These are phyloP conservation scores for Fusarium oxysporum DNA, from an alignment of 2,329 filamentous ascomycete species.

Conservation along the genomic window DNA sequence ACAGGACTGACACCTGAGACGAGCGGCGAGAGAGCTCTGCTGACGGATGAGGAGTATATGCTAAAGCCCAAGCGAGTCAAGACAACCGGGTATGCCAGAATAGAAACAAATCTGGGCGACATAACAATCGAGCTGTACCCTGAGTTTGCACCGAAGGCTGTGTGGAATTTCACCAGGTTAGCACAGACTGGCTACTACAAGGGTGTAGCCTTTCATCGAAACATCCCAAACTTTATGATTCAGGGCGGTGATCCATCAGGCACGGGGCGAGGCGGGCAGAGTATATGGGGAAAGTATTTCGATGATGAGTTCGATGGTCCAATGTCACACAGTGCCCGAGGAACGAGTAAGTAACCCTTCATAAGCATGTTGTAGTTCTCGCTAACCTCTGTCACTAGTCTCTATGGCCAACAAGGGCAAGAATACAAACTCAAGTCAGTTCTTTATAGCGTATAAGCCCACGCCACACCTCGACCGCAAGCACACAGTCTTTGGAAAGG, in stretches of 20 bases:
- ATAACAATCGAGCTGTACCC: constrained; percentile 90
- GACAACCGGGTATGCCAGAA: constrained; percentile 88
- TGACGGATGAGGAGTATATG: constrained; percentile 97
- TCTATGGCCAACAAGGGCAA: constrained; percentile 99
- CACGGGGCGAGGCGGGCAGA: constrained; percentile 88
- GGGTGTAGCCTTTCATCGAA: constrained; percentile 87
- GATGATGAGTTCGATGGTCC: constrained; percentile 93
- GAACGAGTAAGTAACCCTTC: constrained; percentile 60
- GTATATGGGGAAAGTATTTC: constrained; percentile 95
- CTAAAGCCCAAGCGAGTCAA: constrained; percentile 90
- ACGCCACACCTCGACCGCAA: constrained; percentile 91
- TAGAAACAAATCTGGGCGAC: constrained; percentile 86
- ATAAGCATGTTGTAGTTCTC: neutral
- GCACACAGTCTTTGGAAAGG: constrained; percentile 93
- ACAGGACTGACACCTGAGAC: constrained; percentile 95
- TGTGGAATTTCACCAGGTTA: constrained; percentile 95
- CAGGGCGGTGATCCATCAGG: constrained; percentile 96
- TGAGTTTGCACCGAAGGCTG: constrained; percentile 89
- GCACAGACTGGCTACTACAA: constrained; percentile 92
- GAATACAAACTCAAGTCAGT: constrained; percentile 95
- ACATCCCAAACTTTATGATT: constrained; percentile 97
- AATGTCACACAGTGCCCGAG: constrained; percentile 82
- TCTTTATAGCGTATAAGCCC: constrained; percentile 90
- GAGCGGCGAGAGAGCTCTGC: constrained; percentile 83
- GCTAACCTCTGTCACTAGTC: constrained; percentile 41